Evolutionary conservation across 2,329 filamentous ascomycete genomes (phyloP).

Genomic region (Trichocomaceae sp.): DNA sequence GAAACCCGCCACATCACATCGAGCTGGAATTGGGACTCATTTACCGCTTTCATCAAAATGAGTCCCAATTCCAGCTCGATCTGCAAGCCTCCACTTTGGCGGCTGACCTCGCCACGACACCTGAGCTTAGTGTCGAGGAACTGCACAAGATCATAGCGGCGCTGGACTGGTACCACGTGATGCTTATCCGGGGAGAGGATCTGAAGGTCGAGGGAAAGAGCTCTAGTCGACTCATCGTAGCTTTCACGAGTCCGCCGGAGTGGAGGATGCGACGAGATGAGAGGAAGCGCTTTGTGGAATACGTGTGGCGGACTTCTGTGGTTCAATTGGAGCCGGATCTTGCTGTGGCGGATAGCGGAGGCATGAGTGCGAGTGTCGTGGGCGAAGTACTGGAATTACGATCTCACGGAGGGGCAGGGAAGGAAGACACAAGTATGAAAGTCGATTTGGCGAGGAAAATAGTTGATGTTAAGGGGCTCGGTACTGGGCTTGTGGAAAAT

Average conservation of each 20-base stretch:
- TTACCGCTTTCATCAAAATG: neutral
- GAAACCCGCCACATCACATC: too few species aligned
- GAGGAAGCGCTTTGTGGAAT: neutral
- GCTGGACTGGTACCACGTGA: neutral
- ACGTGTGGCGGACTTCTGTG: neutral
- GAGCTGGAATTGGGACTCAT: too few species aligned
- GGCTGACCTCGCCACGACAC: neutral
- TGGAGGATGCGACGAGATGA: neutral
- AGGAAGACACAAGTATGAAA: neutral
- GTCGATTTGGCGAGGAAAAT: neutral
- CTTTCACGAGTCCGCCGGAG: neutral
- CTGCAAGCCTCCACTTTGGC: neutral
- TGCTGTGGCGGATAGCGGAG: conserved; percentile 1
- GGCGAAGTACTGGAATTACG: neutral
- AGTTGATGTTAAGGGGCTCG: neutral
- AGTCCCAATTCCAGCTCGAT: neutral
- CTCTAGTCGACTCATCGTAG: neutral
- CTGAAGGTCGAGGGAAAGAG: neutral
- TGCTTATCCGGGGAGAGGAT: conserved; percentile 4
- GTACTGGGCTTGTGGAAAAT: neutral
- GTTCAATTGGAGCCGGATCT: conserved; percentile 1
- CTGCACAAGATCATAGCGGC: neutral
- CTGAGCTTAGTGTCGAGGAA: neutral
- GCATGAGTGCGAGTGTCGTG: conserved; percentile 1
- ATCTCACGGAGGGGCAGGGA: neutral